Evolutionary conservation across 2,329 filamentous ascomycete species (phyloP), one percentile per base, ranked within the genome.

Genomic region (Penicillium sp.): DNA sequence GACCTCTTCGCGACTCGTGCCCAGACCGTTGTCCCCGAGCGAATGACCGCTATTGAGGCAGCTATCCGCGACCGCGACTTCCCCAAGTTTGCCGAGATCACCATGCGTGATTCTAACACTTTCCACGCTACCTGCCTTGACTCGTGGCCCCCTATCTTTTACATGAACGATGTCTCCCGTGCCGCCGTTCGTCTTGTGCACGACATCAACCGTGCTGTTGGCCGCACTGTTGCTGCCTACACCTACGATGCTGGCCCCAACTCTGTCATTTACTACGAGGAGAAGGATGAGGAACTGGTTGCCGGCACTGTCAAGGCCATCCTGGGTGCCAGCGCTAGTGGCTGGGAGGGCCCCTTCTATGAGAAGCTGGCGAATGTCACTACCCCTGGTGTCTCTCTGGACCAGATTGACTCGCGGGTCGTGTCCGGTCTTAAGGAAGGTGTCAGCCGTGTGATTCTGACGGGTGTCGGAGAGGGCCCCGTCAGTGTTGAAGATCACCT

Each of bases 201-300:
- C 78, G 83, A 87, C 64, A 90, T 97, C 77, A 99, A 99, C 71
- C 81, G 82, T 50, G 82, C 83, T 21, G 91, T 89, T 4, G 92
- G 91, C 50, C 88, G 86, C 77, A 87, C 84, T 0, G 83, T 97
- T 16, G 92, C 91, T 3, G 94, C 94, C 3, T 99, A 99, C 75
- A 99, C 94, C 0, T 99, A 97, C 68, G 94, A 99, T 71, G 94
- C 94, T 0, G 94, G 94, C 48, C 94, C 94, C 51, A 99, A 99
- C 76, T 92, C 92, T 36, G 95, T 99, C 47, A 86, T 99, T 47
- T 99, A 99, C 81, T 97, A 96, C 71, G 83, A 92, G 36, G 89
- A 92, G 70, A 82, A 92, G 79, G 84, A 96, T 64, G 83, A 87
- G 59, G 81, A 83, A 37, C 75, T 82, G 3, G 87, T 97, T 3